These are phyloP conservation scores for Nakazawaea pomicola DNA, from an alignment of 805 yeast species.

Conservation along the genomic window DNA sequence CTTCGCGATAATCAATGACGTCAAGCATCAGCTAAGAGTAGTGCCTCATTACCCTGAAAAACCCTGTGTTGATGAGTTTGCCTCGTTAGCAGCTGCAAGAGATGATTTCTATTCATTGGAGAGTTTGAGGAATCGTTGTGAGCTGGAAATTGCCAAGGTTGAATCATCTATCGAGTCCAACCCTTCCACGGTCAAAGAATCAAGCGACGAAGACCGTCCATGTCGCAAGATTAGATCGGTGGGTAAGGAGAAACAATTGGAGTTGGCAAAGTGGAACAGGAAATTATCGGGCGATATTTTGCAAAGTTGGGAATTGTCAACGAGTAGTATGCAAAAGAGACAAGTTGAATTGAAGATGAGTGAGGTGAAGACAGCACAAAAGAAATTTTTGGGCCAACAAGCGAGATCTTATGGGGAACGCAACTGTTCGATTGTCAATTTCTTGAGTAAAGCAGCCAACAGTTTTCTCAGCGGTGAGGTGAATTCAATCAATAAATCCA, in stretches of 20 bases:
- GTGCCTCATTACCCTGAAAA: constrained; percentile 11
- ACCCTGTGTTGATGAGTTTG: background rate
- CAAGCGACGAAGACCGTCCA: constrained; percentile 8
- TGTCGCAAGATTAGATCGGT: constrained; percentile 1
- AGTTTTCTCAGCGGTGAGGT: background rate
- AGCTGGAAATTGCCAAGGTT: constrained; percentile 7
- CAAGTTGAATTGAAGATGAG: constrained; percentile 2
- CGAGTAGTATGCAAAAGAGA: background rate
- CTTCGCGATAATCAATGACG: constrained; percentile 11
- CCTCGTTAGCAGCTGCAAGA: background rate
- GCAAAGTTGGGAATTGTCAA: background rate
- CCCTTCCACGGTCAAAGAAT: background rate
- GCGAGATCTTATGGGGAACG: background rate
- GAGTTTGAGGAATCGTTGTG: constrained; percentile 9
- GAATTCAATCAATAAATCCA: constrained; percentile 1
- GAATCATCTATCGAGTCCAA: background rate
- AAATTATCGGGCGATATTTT: background rate
- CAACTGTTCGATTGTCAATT: constrained; percentile 8
- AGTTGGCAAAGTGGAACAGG: constrained; percentile 2
- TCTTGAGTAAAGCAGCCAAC: constrained; percentile 3
- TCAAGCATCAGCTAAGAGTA: constrained; percentile 9
- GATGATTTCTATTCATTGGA: constrained; percentile 9
- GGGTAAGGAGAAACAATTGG: constrained; percentile 8
- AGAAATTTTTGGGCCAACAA: constrained; percentile 4
- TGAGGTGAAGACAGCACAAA: constrained; percentile 6